Base-by-base conservation (phyloP, 345 rosid species). In the Citrus unshiu region DNA sequence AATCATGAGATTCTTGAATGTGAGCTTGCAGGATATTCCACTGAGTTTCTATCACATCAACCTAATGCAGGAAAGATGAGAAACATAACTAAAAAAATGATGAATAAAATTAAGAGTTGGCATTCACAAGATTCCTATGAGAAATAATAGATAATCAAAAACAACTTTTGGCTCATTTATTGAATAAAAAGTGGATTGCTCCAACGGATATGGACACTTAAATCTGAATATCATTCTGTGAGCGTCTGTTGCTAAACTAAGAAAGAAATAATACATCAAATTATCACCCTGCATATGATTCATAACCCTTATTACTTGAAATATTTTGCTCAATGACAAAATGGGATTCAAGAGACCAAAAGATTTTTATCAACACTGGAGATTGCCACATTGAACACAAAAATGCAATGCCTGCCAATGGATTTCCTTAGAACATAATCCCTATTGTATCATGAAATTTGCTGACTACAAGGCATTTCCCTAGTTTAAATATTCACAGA, bases 21-120 rank as follows among this genome's bases (percentile, higher is more conserved):
- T 84, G 97, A 75, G 91, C 86, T 90, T 90, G 97, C 85, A 94
- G 81, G 84, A 94, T 91, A 79, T 96, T 94, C 99, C 99, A 96
- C 77, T 96, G 99, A 81, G 99, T 94, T 90, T 96, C 99, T 83
- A 96, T 91, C 83, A 94, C 99, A 75, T 94, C 97, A 82, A 96
- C 98, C 99, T 91, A 77, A 76, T 74, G 74, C 43, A 77, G 35
- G 65, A 34, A 51, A 35, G 12, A 58, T 39, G 49, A 63, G 39
- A 66, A 60, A 29, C 22, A 73, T 32, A 54, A 67, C 65, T 32
- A 24, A 64, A 12, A 12, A 22, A 27, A 18, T 51, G 60, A 75
- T 13, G 7, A 65, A 65, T 49, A 64, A 51, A 61, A 74, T 25
- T 14, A 63, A 64, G 40, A 46, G 66, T 16, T 16, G 46, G 10